phyloP scores from a whole-genome alignment of 306 rosid species.

The Vicia faba region DNA sequence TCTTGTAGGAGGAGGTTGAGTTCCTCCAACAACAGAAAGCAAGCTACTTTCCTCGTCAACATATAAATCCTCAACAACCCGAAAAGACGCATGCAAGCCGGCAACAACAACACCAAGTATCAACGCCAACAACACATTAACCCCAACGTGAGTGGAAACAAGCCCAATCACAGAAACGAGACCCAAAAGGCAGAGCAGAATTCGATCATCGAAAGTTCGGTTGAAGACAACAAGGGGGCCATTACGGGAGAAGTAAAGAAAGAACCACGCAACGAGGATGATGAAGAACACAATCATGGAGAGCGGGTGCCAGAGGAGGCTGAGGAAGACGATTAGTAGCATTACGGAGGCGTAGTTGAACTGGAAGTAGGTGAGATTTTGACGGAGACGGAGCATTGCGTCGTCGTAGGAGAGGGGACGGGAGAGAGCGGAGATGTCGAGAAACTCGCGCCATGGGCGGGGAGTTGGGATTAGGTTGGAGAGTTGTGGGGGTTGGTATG shows the following conservation, averaged over 20 bases:
- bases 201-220: slow-evolving; percentile 35
- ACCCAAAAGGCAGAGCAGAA: slow-evolving; percentile 35
- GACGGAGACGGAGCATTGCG: slow-evolving; percentile 48
- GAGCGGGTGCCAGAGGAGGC: slow-evolving; percentile 51
- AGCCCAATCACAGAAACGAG: slow-evolving; percentile 40
- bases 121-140: slow-evolving; percentile 38
- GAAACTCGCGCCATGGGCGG: slow-evolving; percentile 51
- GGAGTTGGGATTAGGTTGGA: slow-evolving; percentile 28
- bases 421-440: slow-evolving; percentile 43
- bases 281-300: slow-evolving; percentile 46
- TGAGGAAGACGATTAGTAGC: slow-evolving; percentile 44
- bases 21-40: slow-evolving; percentile 43
- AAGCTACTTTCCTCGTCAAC: slow-evolving; percentile 40
- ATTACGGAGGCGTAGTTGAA: slow-evolving; percentile 43
- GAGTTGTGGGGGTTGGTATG: slow-evolving; percentile 10
- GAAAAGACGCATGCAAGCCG: slow-evolving; percentile 44
- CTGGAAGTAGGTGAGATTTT: slow-evolving; percentile 47
- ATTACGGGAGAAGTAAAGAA: slow-evolving; percentile 47
- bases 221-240: slow-evolving; percentile 32
- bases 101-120: slow-evolving; percentile 34
- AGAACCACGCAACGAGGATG: slow-evolving; percentile 45
- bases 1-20: slow-evolving; percentile 4
- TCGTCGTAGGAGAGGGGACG: slow-evolving; percentile 43
- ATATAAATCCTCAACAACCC: slow-evolving; percentile 46
- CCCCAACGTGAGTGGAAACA: slow-evolving; percentile 42